Evolutionary conservation across 441 rosid genomes (phyloP).

Genomic region (Adansonia gregorii): DNA sequence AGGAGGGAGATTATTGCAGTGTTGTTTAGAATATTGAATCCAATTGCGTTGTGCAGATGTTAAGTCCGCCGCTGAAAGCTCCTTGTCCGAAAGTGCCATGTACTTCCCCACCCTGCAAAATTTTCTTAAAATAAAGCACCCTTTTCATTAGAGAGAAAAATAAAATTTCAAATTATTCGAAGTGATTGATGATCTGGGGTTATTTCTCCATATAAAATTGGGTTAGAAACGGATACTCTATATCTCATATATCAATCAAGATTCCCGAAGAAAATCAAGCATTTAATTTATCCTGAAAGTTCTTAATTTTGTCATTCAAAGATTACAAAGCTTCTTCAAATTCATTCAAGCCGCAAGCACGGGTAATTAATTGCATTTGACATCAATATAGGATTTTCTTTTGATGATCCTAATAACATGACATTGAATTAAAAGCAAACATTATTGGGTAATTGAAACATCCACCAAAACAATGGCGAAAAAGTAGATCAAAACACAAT

Average conservation of each 20-base stretch:
- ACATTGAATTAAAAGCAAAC: background rate
- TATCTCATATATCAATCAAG: background rate
- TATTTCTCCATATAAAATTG: background rate
- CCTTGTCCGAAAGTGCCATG: conserved; percentile 31
- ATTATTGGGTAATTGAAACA: background rate
- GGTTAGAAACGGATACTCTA: background rate
- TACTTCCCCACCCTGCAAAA: background rate
- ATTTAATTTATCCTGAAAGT: background rate
- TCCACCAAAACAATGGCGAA: background rate
- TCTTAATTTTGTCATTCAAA: background rate
- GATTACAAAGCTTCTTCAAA: background rate
- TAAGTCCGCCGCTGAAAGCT: conserved; percentile 34
- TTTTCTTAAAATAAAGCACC: background rate
- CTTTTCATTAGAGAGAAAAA: background rate
- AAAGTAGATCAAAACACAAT: background rate
- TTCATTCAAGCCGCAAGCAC: background rate
- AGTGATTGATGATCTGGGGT: background rate
- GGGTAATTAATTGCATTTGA: background rate
- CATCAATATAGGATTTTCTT: too few relatives aligned
- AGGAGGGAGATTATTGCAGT: conserved; percentile 36
- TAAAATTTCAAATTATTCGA: background rate
- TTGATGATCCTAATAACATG: background rate
- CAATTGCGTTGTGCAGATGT: conserved; percentile 33
- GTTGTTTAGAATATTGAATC: conserved; percentile 36
- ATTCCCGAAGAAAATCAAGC: background rate